Evolutionary conservation across 2,329 filamentous ascomycete genomes (phyloP), one percentile per base, ranked within the genome.

Genomic region (Seiridium cupressi): DNA sequence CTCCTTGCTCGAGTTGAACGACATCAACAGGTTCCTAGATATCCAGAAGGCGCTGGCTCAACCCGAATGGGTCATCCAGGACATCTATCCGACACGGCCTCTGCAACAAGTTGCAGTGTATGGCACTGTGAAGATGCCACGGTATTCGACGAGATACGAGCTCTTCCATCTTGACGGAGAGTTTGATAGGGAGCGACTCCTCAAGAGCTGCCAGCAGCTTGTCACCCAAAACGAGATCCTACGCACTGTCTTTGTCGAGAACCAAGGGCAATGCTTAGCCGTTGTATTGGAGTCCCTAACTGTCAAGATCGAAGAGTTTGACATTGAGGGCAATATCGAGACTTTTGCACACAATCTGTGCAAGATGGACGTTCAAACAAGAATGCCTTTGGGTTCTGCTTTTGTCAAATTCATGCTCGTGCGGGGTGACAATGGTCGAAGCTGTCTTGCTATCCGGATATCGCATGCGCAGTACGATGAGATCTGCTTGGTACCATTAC

Each of bases 381-480:
- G 76, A 4, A 83, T 86, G 67, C 81, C 82, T 0, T 78, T 84
- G 7, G 87, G 87, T 2, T 84, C 85, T 2, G 76, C 83, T 13
- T 88, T 88, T 62, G 79, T 85, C 59, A 84, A 85, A 62, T 87
- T 85, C 76, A 80, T 85, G 64, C 78, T 83, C 49, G 74, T 86
- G 48, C 75, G 77, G 59, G 75, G 75, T 59, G 71, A 68, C 44
- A 67, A 65, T 18, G 66, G 63, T 38, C 64, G 69, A 36, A 77
- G 73, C 40, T 79, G 74, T 53, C 81, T 89, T 11, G 74, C 83
- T 61, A 80, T 89, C 69, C 83, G 87, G 59, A 81, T 90, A 59
- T 89, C 87, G 0, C 88, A 90, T 70, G 84, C 87, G 0, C 87
- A 90, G 65, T 90, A 89, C 68, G 88, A 90, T 64, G 88, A 88